phyloP scores from a whole-genome alignment of 306 rosid genomes.

The Fragaria vesca region DNA sequence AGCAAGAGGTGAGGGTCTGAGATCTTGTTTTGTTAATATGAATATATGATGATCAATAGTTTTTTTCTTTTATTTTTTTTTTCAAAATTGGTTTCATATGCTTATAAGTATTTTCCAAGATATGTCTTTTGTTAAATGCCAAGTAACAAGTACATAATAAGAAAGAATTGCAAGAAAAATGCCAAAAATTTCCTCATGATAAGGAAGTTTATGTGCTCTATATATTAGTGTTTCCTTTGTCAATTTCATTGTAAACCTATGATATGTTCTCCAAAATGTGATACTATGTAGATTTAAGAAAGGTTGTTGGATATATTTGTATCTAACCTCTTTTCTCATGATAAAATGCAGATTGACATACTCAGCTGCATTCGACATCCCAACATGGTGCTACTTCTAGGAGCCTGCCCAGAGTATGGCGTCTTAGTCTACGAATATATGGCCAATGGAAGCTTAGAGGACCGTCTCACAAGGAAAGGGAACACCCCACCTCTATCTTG shows the following conservation, averaged over 20 bases:
- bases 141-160: background rate
- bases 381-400: conserved; percentile 92
- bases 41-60: background rate
- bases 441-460: conserved; percentile 94
- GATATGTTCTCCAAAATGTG: background rate
- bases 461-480: conserved; percentile 54
- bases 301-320: background rate
- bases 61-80: background rate
- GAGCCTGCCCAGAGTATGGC: conserved; percentile 93
- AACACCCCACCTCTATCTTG: conserved; percentile 45
- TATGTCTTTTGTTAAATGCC: background rate
- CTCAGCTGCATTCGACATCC: conserved; percentile 94
- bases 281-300: background rate
- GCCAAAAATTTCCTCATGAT: background rate
- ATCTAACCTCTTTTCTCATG: background rate
- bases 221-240: background rate
- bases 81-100: background rate
- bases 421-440: conserved; percentile 78
- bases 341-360: conserved; percentile 72
- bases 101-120: background rate
- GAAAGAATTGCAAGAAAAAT: background rate
- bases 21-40: background rate
- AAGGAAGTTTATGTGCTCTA: background rate
- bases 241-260: background rate
- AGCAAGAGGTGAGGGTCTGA: conserved; percentile 75